A percentile compares a stretch with the other conserved stretches of the same genome.
Conservation (phyloP, 352 stramenopile genomes). For the Globisporangium nodosum region DNA sequence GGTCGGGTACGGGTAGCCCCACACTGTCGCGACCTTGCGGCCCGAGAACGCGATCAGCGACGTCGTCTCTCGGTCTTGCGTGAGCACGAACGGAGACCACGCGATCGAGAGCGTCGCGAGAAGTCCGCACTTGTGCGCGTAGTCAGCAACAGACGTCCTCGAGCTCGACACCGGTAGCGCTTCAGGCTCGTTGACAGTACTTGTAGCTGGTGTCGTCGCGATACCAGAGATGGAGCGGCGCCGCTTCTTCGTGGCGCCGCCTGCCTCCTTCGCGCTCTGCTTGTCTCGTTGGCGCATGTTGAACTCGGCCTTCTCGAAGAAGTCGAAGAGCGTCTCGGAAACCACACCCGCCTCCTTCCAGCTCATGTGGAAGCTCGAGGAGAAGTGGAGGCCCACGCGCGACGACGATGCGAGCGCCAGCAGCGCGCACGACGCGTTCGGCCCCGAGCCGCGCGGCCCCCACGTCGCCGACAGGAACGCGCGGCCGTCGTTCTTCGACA, state of each 20-base stretch:
- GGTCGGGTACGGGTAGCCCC: constrained; percentile 48
- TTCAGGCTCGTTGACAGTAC: not conserved
- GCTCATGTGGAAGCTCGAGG: constrained; percentile 74
- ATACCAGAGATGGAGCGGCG: constrained; percentile 1
- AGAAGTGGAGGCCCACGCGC: constrained; percentile 63
- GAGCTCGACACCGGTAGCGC: not conserved
- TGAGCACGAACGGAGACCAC: constrained; percentile 65
- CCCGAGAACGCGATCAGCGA: constrained; percentile 68
- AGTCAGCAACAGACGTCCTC: constrained; percentile 46
- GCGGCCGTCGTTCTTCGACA: constrained; percentile 67
- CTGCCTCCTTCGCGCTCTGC: not conserved
- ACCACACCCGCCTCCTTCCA: constrained; percentile 70
- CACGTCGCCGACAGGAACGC: constrained; percentile 58
- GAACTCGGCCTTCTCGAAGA: constrained; percentile 43
- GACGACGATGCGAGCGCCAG: constrained; percentile 53
- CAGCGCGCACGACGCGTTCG: constrained; percentile 65
- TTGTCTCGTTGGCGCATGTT: constrained; percentile 12
- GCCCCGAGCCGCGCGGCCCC: constrained; percentile 67
- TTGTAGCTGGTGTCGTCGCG: not conserved
- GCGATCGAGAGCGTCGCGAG: constrained; percentile 58
- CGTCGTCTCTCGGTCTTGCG: constrained; percentile 32
- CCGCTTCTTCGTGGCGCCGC: constrained; percentile 16
- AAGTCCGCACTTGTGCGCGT: constrained; percentile 49
- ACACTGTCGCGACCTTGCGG: constrained; percentile 59
- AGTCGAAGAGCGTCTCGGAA: constrained; percentile 63